phyloP scores from a whole-genome alignment of 2,329 filamentous ascomycete genomes.

The Trichoderma simmonsii region DNA sequence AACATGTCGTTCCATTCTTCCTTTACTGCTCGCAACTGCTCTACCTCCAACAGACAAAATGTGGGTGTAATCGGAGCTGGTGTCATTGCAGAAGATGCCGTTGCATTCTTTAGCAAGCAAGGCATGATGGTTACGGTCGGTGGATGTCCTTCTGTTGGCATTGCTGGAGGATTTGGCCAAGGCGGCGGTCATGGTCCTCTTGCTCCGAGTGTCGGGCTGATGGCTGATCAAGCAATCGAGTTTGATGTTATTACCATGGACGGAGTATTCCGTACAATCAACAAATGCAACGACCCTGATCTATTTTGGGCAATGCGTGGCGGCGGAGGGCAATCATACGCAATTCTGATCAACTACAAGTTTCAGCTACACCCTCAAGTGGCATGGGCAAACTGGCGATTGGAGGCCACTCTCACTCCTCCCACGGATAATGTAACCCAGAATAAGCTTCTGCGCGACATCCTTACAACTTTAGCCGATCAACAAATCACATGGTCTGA shows the following conservation, averaged over 20 bases:
- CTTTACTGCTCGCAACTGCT: too few species aligned
- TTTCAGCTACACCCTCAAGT: conserved; percentile 5
- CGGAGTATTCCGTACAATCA: conserved; percentile 45
- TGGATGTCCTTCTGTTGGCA: too few species aligned
- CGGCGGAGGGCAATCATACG: conserved; percentile 38
- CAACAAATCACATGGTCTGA: neutral
- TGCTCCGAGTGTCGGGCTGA: conserved; percentile 53
- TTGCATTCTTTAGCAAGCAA: too few species aligned
- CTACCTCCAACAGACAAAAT: too few species aligned
- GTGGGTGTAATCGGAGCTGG: too few species aligned
- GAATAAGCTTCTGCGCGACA: neutral
- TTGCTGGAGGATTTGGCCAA: too few species aligned
- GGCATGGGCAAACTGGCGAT: neutral
- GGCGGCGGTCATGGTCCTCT: conserved; percentile 37
- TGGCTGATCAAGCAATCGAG: conserved; percentile 56
- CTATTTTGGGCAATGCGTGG: conserved; percentile 59
- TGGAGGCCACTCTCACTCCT: neutral
- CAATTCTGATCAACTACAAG: conserved; percentile 6
- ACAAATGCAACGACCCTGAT: conserved; percentile 43
- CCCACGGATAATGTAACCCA: conserved; percentile 20
- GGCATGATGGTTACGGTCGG: too few species aligned
- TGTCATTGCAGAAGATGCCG: too few species aligned
- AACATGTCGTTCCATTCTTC: too few species aligned
- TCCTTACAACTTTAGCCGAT: neutral
- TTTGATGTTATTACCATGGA: conserved; percentile 52